Evolutionary conservation across 331 rosid species (phyloP).

Genomic region (Dryas integrifolia): DNA sequence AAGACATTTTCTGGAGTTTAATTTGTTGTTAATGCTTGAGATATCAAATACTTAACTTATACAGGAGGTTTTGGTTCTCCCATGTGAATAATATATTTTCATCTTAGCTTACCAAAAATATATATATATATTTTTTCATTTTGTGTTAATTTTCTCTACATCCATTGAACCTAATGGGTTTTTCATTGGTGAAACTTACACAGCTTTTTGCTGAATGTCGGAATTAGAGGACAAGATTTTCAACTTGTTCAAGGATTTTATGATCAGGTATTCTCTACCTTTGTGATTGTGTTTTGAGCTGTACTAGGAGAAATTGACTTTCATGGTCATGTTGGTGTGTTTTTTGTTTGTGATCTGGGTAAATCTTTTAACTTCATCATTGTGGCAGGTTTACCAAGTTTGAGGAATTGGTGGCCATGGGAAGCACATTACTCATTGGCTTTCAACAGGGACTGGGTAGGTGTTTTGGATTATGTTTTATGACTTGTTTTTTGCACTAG

Average conservation of each 20-base stretch:
- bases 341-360: background rate
- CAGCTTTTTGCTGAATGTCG: slow-evolving; percentile 15
- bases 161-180: background rate
- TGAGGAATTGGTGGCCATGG: slow-evolving; percentile 55
- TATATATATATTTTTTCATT: too few species aligned
- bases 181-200: background rate
- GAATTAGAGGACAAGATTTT: slow-evolving; percentile 31
- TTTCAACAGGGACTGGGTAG: slow-evolving; percentile 77
- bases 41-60: too few species aligned
- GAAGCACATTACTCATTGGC: slow-evolving; percentile 55
- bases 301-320: background rate
- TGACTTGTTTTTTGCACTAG: slow-evolving; percentile 1
- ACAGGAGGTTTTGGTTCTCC: too few species aligned
- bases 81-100: too few species aligned
- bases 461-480: slow-evolving; percentile 25
- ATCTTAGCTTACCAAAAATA: too few species aligned
- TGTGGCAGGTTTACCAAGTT: slow-evolving; percentile 53
- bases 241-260: slow-evolving; percentile 47
- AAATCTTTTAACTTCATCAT: background rate
- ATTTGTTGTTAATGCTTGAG: too few species aligned
- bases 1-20: too few species aligned
- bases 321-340: background rate
- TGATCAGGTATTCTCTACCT: slow-evolving; percentile 49
- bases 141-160: background rate
- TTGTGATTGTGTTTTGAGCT: background rate